A percentile compares a stretch with the other conserved stretches of the same genome.
Evolutionary conservation across 169 alveolate species (phyloP).

Genomic region (Plasmodium malariae): DNA sequence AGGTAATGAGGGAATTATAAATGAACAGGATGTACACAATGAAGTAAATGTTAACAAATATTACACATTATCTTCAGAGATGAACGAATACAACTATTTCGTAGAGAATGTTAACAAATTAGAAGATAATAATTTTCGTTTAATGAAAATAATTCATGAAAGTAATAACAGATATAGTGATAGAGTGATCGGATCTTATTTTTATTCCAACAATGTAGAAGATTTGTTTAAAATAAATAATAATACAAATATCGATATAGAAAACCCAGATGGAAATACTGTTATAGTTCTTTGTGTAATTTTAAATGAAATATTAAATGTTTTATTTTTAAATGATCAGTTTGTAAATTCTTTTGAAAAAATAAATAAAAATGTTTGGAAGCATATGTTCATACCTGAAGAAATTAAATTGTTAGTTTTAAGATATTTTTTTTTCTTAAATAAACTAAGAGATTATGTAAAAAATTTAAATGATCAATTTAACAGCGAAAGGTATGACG

Average conservation of each 20-base stretch:
- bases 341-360: constrained; percentile 44
- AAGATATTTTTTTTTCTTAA: constrained; percentile 30
- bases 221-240: not conserved
- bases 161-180: constrained; percentile 5
- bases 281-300: constrained; percentile 36
- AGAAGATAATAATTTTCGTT: constrained; percentile 23
- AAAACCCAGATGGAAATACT: not conserved
- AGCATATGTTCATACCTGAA: constrained; percentile 56
- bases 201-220: constrained; percentile 30
- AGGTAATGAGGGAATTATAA: not conserved
- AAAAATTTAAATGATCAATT: constrained; percentile 4
- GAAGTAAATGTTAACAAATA: not conserved
- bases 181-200: constrained; percentile 35
- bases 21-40: not conserved
- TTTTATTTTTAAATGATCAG: constrained; percentile 65
- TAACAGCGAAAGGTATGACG: constrained; percentile 28
- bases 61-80: not conserved
- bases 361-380: constrained; percentile 36
- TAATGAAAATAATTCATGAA: constrained; percentile 50
- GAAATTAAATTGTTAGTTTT: constrained; percentile 28
- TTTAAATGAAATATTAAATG: constrained; percentile 32
- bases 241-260: not conserved
- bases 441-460: constrained; percentile 45
- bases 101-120: not conserved
- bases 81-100: not conserved